Evolutionary conservation across 805 yeast genomes (phyloP).

Genomic region (Debaryomyces tyrocola): DNA sequence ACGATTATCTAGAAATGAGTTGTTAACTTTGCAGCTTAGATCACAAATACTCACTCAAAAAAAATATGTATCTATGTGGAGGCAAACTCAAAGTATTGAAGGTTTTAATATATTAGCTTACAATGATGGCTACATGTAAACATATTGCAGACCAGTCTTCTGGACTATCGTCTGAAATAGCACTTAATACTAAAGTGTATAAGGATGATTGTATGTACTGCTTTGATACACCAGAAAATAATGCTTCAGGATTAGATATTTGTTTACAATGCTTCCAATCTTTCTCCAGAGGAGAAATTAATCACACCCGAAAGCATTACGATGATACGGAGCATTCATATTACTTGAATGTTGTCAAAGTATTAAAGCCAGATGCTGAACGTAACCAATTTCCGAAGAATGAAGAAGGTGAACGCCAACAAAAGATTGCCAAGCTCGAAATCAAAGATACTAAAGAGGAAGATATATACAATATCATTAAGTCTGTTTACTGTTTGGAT

Average conservation of each 20-base stretch:
- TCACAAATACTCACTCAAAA: not conserved
- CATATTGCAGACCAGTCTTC: slow-evolving; percentile 6
- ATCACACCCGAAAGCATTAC: slow-evolving; percentile 61
- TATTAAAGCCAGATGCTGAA: slow-evolving; percentile 41
- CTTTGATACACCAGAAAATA: slow-evolving; percentile 63
- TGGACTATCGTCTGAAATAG: slow-evolving; percentile 18
- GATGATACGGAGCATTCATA: slow-evolving; percentile 51
- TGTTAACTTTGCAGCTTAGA: not conserved
- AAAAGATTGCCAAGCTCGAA: slow-evolving; percentile 65
- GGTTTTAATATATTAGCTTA: not conserved
- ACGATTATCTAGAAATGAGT: not conserved
- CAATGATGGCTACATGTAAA: not conserved
- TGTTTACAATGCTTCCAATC: slow-evolving; percentile 75
- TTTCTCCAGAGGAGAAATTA: slow-evolving; percentile 47
- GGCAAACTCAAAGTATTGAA: not conserved
- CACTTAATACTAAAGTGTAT: slow-evolving; percentile 44
- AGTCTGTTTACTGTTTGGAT: slow-evolving; percentile 41
- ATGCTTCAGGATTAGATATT: slow-evolving; percentile 61
- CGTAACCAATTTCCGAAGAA: slow-evolving; percentile 15
- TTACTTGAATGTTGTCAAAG: slow-evolving; percentile 60
- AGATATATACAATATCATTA: slow-evolving; percentile 54
- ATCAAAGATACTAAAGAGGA: slow-evolving; percentile 62
- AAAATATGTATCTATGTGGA: not conserved
- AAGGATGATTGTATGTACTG: slow-evolving; percentile 92
- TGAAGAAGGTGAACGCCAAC: slow-evolving; percentile 25